Conservation (phyloP, 1,284 basidiomycete genomes). For the Sanghuangporus sanghuang region DNA sequence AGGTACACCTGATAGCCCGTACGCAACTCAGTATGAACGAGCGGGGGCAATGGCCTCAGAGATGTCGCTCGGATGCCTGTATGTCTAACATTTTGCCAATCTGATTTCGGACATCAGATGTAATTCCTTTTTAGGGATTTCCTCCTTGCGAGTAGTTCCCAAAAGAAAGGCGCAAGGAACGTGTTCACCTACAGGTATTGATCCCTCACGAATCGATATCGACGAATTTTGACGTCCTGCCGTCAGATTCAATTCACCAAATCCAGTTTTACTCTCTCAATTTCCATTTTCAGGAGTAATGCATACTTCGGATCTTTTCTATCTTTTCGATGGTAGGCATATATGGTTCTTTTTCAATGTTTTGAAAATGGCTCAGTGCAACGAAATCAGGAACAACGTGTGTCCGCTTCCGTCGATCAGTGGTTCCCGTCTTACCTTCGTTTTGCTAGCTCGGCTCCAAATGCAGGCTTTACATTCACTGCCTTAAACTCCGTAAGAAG, state of each 20-base stretch:
- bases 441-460: conserved; percentile 22
- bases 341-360: background rate
- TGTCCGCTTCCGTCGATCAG: conserved; percentile 8
- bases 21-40: conserved; percentile 37
- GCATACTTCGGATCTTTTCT: conserved; percentile 43
- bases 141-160: conserved; percentile 32
- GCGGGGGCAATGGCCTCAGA: conserved; percentile 38
- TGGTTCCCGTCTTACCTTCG: conserved; percentile 12
- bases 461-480: conserved; percentile 36
- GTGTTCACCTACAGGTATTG: conserved; percentile 28
- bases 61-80: conserved; percentile 42
- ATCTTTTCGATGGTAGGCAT: conserved; percentile 35
- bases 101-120: background rate
- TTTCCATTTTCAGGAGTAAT: conserved; percentile 36
- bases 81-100: conserved; percentile 15
- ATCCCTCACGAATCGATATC: background rate
- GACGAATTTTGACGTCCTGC: background rate
- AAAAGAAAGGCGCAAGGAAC: conserved; percentile 28
- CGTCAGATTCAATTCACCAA: conserved; percentile 27
- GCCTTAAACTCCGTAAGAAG: conserved; percentile 34
- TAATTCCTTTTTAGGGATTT: conserved; percentile 30
- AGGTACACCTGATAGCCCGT: conserved; percentile 30
- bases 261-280: conserved; percentile 33
- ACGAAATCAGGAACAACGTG: conserved; percentile 31
- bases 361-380: background rate